Evolutionary conservation across 2,329 filamentous ascomycete species (phyloP).

Genomic region (Zymoseptoria pseudotritici): DNA sequence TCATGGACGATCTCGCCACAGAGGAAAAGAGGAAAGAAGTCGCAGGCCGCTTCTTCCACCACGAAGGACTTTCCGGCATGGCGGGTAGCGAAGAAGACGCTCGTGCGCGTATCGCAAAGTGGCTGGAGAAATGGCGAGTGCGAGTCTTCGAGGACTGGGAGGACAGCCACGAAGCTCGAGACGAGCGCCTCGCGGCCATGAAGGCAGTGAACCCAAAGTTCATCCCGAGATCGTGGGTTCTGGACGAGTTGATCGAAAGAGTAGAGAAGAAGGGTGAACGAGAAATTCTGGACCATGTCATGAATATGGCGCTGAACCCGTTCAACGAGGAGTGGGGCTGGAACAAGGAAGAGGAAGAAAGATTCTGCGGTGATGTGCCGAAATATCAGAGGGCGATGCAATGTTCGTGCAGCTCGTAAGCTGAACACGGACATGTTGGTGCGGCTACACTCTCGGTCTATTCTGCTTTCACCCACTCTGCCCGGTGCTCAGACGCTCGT

Average conservation of each 20-base stretch:
- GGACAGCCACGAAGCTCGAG: constrained; percentile 46
- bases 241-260: constrained; percentile 84
- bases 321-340: constrained; percentile 72
- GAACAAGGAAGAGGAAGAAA: constrained; percentile 65
- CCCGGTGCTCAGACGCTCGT: neutral
- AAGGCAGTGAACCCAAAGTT: constrained; percentile 88
- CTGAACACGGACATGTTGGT: neutral
- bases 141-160: constrained; percentile 73
- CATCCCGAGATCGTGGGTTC: constrained; percentile 79
- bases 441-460: neutral
- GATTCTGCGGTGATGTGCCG: constrained; percentile 82
- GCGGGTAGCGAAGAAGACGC: constrained; percentile 57
- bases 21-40: constrained; percentile 56
- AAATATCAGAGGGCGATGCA: constrained; percentile 72
- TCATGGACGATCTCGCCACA: constrained; percentile 55
- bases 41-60: constrained; percentile 72
- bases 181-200: constrained; percentile 64
- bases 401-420: constrained; percentile 86
- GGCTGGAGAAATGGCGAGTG: constrained; percentile 72
- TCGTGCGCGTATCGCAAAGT: constrained; percentile 60
- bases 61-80: constrained; percentile 57
- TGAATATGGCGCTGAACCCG: constrained; percentile 76
- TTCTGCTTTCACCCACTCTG: neutral
- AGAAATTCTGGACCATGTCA: constrained; percentile 66
- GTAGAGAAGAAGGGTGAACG: constrained; percentile 80